Conservation (phyloP, 257 asterid species). For the Solanum chiquidenum region DNA sequence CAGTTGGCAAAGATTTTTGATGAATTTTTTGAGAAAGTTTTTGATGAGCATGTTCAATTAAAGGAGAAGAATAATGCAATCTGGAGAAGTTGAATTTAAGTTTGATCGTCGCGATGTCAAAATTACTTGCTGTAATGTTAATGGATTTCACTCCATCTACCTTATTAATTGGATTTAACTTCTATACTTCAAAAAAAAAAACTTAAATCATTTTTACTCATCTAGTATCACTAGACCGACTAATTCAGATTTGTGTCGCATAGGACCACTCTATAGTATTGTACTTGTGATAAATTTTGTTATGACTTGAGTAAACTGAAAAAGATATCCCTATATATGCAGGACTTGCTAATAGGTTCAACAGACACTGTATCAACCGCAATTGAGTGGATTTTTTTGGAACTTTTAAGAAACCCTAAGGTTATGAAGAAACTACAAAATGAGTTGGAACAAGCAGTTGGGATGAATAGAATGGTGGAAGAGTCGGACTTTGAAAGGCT, state of each 20-base stretch:
- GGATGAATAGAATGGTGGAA: no score
- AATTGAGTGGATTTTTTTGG: background rate
- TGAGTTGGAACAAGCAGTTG: no score
- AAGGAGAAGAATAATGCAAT: background rate
- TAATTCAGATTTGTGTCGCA: no score
- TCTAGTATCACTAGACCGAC: no score
- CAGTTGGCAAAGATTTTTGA: slow-evolving; percentile 1
- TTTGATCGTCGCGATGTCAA: background rate
- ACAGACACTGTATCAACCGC: background rate
- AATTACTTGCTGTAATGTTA: background rate
- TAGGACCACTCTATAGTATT: no score
- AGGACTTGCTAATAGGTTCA: background rate
- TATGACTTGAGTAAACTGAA: background rate
- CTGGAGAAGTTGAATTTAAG: no score
- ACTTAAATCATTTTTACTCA: no score
- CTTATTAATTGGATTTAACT: background rate
- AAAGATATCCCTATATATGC: background rate
- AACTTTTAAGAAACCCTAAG: background rate
- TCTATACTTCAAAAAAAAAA: no score
- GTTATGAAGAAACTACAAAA: background rate
- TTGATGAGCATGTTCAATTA: background rate
- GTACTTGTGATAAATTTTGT: background rate
- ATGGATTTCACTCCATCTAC: background rate
- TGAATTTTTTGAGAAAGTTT: background rate
- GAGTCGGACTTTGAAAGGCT: no score